phyloP scores from a whole-genome alignment of 192 early-diverging fungal species.

The Coemansia sp. region DNA sequence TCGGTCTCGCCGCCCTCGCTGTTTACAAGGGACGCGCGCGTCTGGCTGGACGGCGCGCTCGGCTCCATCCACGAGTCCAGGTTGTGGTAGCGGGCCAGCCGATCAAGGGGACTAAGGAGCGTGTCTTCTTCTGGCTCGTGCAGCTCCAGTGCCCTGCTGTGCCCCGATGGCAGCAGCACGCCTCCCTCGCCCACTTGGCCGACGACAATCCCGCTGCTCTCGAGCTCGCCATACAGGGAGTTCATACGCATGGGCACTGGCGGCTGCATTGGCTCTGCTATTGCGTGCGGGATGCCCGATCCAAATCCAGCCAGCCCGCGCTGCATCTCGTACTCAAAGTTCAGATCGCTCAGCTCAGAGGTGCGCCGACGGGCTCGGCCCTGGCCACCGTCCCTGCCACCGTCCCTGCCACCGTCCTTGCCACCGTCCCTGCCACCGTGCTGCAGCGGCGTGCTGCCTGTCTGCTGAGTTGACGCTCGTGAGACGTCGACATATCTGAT shows the following conservation, averaged over 20 bases:
- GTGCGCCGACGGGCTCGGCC: not conserved
- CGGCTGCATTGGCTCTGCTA: constrained; percentile 23
- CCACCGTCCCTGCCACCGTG: no score
- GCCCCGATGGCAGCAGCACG: not conserved
- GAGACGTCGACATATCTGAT: constrained; percentile 19
- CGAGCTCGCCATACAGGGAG: constrained; percentile 27
- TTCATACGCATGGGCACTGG: constrained; percentile 26
- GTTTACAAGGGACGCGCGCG: not conserved
- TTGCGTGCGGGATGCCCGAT: not conserved
- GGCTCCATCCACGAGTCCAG: constrained; percentile 17
- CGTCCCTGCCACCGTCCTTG: no score
- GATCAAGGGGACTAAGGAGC: constrained; percentile 26
- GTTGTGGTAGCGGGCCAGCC: constrained; percentile 28
- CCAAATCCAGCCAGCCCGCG: not conserved
- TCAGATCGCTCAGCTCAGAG: constrained; percentile 19
- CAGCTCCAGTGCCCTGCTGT: not conserved
- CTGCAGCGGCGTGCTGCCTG: not conserved
- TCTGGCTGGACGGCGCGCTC: not conserved
- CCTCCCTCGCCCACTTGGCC: constrained; percentile 12
- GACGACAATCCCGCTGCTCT: constrained; percentile 20
- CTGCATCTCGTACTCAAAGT: constrained; percentile 1
- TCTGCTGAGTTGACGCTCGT: constrained; percentile 7
- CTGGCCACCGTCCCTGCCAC: not conserved
- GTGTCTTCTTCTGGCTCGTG: not conserved
- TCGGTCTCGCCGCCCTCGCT: constrained; percentile 11